Base-by-base conservation (phyloP, 768 basidiomycete species). In the Collybia mongolica region DNA sequence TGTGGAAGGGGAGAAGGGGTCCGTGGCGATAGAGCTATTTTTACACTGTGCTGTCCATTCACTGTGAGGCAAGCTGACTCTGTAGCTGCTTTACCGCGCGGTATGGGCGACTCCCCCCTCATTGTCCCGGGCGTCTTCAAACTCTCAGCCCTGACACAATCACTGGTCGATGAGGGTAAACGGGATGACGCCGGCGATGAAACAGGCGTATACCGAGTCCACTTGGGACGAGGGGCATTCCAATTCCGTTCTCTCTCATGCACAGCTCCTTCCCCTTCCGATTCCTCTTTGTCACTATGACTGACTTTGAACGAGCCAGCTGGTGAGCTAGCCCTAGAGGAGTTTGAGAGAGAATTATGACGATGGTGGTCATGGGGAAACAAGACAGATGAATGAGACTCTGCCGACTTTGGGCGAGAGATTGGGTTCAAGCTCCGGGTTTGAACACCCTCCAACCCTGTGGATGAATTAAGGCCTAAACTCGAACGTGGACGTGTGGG, bases 191-290 rank as follows among this genome's bases (percentile, higher is more conserved):
- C 32, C 20, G 49, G 26, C 15, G 51, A 53, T n/a, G 58, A 53
- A 18, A 47, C 54, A 53, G 57, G 51, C 28, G 49, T 24, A 43
- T 57, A 64, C 26, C 57, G 54, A 17, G 66, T 61, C 84, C 84
- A 85, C 44, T 71, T 75, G 6, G 81, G 83, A 32, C 73, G 77
- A n/a, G 80, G 82, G 6, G 84, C 77, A 62, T 84, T 83, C 86
- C 84, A 87, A 57, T 87, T 87, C 42, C 82, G 72, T 64, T 87
- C 85, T 42, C 83, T 75, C 55, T 78, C 75, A 41, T 66, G 63
- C 7, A 58, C 44, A 23, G 57, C 42, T 35, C 68, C 61, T 12
- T 50, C 55, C 4, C 67, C 60, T 15, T 55, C 56, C 2, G 54
- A 48, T n/a, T 70, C 70, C 20, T 67, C 55, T 26, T 62, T 54